A percentile compares a stretch with the other conserved stretches of the same genome.
phyloP scores from a whole-genome alignment of 176 grass and related monocot genomes.

The Sorghum bicolor region Sorghum_bicolor_NCBIv3 NC_012871.2:1829001-1829500 shows the following conservation, averaged over 20 bases:
- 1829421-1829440: neutral
- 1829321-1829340: neutral
- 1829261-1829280: neutral
- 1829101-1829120: no score
- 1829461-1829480: neutral
- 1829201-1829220: neutral
- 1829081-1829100: no score
- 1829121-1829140: neutral
- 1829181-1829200: neutral
- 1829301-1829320: no score
- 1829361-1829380: neutral
- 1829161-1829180: neutral
- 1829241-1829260: neutral
- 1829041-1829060: no score
- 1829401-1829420: neutral
- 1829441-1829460: neutral
- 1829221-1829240: neutral
- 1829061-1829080: no score
- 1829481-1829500: neutral
- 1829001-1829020: no score
- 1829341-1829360: neutral
- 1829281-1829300: no score
- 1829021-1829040: no score
- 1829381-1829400: neutral
- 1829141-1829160: neutral